A percentile compares a stretch with the other conserved stretches of the same genome.
These are phyloP conservation scores for Citrullus mucosospermus DNA, from an alignment of 306 rosid genomes.

Conservation along the genomic window DNA sequence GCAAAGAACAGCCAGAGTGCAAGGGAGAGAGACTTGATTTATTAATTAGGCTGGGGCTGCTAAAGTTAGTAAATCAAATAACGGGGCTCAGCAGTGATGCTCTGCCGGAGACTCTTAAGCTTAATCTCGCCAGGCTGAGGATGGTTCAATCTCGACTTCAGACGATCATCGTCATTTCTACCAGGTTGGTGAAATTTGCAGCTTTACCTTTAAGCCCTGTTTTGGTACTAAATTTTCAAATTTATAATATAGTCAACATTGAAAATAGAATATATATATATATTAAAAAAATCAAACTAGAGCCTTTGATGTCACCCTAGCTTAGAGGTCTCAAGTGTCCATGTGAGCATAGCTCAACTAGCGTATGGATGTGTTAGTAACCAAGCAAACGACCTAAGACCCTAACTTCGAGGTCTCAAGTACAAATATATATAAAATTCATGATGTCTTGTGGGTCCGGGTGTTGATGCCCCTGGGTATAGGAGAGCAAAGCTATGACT, in stretches of 20 bases:
- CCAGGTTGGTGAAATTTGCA: slow-evolving; percentile 13
- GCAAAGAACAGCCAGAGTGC: slow-evolving; percentile 20
- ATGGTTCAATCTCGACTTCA: slow-evolving; percentile 25
- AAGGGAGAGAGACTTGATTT: slow-evolving; percentile 23
- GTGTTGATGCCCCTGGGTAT: no score
- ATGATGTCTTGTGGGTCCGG: no score
- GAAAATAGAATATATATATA: no score
- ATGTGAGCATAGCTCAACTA: no score
- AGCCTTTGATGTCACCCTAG: no score
- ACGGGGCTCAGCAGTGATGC: slow-evolving; percentile 15
- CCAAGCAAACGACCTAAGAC: no score
- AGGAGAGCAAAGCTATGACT: no score
- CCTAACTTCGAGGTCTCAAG: no score
- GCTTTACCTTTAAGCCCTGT: neutral
- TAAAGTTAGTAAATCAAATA: slow-evolving; percentile 25
- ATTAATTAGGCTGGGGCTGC: slow-evolving; percentile 23
- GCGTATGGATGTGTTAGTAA: no score
- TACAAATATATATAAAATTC: no score
- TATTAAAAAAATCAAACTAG: no score
- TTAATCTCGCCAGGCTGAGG: slow-evolving; percentile 25
- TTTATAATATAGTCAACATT: neutral
- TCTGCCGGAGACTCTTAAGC: slow-evolving; percentile 24
- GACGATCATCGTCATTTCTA: slow-evolving; percentile 20
- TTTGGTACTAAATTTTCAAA: neutral
- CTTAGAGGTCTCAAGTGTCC: no score